These are phyloP conservation scores for Trametes punicea DNA, from an alignment of 768 basidiomycete genomes.

Conservation along the genomic window DNA sequence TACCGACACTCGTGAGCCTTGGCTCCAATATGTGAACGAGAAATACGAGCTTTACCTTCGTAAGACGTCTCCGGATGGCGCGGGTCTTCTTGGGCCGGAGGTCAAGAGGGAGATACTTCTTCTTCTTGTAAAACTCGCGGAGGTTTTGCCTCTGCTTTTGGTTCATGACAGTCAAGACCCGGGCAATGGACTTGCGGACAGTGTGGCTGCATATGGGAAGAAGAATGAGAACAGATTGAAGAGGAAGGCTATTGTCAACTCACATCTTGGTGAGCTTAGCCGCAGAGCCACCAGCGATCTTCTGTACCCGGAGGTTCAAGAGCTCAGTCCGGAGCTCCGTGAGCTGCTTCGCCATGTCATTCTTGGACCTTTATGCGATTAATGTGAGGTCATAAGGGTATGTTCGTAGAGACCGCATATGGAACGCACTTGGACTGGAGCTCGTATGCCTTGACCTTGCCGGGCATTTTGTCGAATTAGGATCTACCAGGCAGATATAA, in stretches of 20 bases:
- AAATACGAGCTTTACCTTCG: slow-evolving; percentile 51
- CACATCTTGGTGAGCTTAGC: slow-evolving; percentile 98
- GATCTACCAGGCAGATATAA: slow-evolving; percentile 22
- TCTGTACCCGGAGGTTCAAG: slow-evolving; percentile 90
- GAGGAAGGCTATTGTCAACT: too few relatives aligned
- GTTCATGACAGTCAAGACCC: slow-evolving; percentile 98
- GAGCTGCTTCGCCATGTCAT: slow-evolving; percentile 94
- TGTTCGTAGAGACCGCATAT: too few relatives aligned
- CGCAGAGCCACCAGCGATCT: slow-evolving; percentile 93
- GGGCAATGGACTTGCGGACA: slow-evolving; percentile 98
- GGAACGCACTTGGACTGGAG: slow-evolving; percentile 87
- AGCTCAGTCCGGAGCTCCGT: slow-evolving; percentile 95
- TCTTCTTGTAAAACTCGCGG: slow-evolving; percentile 96
- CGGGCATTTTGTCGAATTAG: slow-evolving; percentile 55
- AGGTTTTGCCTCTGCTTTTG: slow-evolving; percentile 96
- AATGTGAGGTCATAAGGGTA: not conserved
- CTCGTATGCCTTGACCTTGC: slow-evolving; percentile 94
- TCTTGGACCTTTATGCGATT: slow-evolving; percentile 77
- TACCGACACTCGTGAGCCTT: not conserved
- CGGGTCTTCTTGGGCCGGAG: slow-evolving; percentile 97
- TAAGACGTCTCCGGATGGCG: slow-evolving; percentile 93
- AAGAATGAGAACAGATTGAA: not conserved
- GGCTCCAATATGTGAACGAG: slow-evolving; percentile 6
- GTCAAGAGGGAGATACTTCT: slow-evolving; percentile 96
- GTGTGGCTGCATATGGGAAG: slow-evolving; percentile 55